These are phyloP conservation scores for Fusarium euwallaceae DNA, from an alignment of 2,329 filamentous ascomycete species.

Conservation along the genomic window DNA sequence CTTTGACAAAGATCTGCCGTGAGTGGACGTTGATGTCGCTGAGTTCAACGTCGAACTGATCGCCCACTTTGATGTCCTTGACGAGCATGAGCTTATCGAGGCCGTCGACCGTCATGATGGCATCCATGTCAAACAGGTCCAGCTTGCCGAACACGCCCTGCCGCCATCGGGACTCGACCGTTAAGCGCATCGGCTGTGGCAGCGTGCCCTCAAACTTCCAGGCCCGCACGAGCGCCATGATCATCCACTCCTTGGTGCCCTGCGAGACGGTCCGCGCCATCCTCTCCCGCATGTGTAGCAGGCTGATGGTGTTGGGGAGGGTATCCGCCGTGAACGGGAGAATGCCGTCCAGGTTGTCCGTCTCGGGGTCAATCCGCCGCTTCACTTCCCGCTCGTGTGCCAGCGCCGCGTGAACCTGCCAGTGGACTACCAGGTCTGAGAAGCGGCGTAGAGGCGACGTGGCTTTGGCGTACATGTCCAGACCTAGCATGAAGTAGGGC, in stretches of 20 bases:
- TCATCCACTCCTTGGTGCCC: constrained; percentile 66
- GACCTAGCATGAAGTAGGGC: constrained; percentile 69
- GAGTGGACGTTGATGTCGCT: constrained; percentile 65
- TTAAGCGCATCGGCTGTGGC: constrained; percentile 64
- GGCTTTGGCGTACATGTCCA: constrained; percentile 72
- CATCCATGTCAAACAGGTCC: constrained; percentile 64
- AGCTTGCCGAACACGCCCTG: constrained; percentile 58
- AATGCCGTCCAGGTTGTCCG: constrained; percentile 51
- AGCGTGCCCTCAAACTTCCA: constrained; percentile 67
- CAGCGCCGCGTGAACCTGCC: constrained; percentile 74
- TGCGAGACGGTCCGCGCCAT: constrained; percentile 60
- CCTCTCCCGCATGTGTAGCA: constrained; percentile 66
- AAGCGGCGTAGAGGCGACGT: constrained; percentile 77
- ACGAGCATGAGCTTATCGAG: constrained; percentile 55
- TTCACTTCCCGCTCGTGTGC: constrained; percentile 56
- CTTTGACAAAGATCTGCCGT: constrained; percentile 61
- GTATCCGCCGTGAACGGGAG: constrained; percentile 60
- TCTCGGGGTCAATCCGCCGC: constrained; percentile 41
- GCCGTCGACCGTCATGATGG: constrained; percentile 55
- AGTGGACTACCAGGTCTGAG: constrained; percentile 73
- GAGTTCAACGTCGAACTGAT: constrained; percentile 69
- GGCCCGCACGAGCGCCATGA: constrained; percentile 71
- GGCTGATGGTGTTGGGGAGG: constrained; percentile 62
- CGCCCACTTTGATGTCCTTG: constrained; percentile 62
- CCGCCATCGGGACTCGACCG: constrained; percentile 55